Conservation (phyloP, 169 alveolate genomes). For the Theileria annulata region DNA sequence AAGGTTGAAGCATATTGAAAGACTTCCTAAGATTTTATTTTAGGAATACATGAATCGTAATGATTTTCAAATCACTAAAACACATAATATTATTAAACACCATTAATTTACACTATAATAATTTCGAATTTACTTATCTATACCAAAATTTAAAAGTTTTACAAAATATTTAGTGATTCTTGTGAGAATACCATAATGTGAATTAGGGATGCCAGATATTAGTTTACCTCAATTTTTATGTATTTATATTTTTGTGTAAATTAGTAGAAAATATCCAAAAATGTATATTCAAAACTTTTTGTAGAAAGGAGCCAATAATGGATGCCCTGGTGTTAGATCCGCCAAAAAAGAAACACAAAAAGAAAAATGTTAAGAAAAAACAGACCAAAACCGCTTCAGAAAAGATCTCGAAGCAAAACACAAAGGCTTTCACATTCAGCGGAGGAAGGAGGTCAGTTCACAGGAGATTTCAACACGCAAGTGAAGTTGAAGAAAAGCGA, state of each 20-base stretch:
- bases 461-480: slow-evolving; percentile 84
- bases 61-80: too few species aligned
- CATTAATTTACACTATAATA: not conserved
- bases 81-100: too few species aligned
- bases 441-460: slow-evolving; percentile 91
- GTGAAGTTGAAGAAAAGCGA: slow-evolving; percentile 84
- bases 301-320: not conserved
- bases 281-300: not conserved
- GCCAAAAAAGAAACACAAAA: slow-evolving; percentile 32
- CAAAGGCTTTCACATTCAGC: slow-evolving; percentile 90
- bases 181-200: not conserved
- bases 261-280: not conserved
- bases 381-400: slow-evolving; percentile 40
- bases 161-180: not conserved
- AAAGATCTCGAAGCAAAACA: slow-evolving; percentile 77
- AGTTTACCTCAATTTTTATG: slow-evolving; percentile 3
- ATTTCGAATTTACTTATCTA: too few species aligned
- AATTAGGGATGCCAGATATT: not conserved
- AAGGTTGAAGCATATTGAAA: not conserved
- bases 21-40: not conserved
- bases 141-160: too few species aligned
- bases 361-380: slow-evolving; percentile 23
- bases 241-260: slow-evolving; percentile 5
- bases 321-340: slow-evolving; percentile 25
- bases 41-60: not conserved